These are phyloP conservation scores for Hypholoma fasciculare DNA, from an alignment of 768 basidiomycete species.

Conservation along the genomic window DNA sequence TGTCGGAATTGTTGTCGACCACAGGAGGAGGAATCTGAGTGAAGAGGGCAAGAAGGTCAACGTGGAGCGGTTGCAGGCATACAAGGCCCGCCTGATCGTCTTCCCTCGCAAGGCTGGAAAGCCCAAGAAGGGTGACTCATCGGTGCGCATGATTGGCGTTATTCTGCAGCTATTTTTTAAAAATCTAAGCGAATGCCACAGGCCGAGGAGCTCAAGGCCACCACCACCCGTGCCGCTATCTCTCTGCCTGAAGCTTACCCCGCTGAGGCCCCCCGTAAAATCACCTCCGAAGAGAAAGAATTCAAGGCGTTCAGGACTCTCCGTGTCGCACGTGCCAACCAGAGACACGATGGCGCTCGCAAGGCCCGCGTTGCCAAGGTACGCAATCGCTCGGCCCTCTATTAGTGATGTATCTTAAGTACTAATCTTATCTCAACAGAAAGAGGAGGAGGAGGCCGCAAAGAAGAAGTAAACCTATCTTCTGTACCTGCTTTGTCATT, in stretches of 20 bases:
- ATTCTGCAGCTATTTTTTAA: neutral
- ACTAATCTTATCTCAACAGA: slow-evolving; percentile 41
- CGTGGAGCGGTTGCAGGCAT: slow-evolving; percentile 90
- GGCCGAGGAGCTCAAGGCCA: slow-evolving; percentile 81
- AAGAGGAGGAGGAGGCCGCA: slow-evolving; percentile 88
- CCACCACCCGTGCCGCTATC: slow-evolving; percentile 67
- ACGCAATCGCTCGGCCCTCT: slow-evolving; percentile 25
- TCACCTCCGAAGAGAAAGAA: slow-evolving; percentile 86
- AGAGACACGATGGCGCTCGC: slow-evolving; percentile 85
- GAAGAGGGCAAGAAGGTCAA: slow-evolving; percentile 97
- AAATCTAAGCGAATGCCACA: slow-evolving; percentile 29
- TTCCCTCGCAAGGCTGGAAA: slow-evolving; percentile 96
- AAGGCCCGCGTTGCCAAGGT: slow-evolving; percentile 87
- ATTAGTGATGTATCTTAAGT: neutral
- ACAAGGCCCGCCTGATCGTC: slow-evolving; percentile 91
- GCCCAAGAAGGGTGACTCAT: slow-evolving; percentile 94
- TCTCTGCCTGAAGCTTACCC: slow-evolving; percentile 68
- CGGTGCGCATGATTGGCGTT: slow-evolving; percentile 55
- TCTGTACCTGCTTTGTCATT: slow-evolving; percentile 25
- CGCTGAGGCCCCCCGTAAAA: slow-evolving; percentile 88
- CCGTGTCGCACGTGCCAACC: slow-evolving; percentile 78
- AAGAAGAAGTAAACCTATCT: slow-evolving; percentile 76
- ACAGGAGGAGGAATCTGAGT: slow-evolving; percentile 93
- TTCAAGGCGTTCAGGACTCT: slow-evolving; percentile 90
- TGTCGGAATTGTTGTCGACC: slow-evolving; percentile 95